A percentile compares a stretch with the other conserved stretches of the same genome.
phyloP scores from a whole-genome alignment of 192 early-diverging fungal species.

The Radiomyces spectabilis region DNA sequence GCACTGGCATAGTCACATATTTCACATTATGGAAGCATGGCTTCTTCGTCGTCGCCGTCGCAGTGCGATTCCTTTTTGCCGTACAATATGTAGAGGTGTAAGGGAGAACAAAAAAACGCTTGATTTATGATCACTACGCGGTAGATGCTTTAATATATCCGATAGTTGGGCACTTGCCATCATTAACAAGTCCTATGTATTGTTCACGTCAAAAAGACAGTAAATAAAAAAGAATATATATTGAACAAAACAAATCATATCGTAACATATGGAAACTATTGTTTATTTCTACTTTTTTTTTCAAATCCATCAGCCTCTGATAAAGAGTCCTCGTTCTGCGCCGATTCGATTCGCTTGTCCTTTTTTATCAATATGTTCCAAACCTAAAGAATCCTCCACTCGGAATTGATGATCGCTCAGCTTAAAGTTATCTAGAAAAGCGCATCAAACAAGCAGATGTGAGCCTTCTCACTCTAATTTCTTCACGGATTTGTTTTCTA shows the following conservation, averaged over 20 bases:
- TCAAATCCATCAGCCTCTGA: too few species aligned
- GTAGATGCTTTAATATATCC: too few species aligned
- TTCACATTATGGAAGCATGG: too few species aligned
- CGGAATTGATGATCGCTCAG: constrained; percentile 17
- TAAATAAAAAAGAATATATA: constrained; percentile 2
- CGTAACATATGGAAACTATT: constrained; percentile 4
- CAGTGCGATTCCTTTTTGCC: too few species aligned
- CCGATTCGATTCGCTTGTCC: constrained; percentile 4
- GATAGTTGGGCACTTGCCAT: too few species aligned
- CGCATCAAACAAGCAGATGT: too few species aligned
- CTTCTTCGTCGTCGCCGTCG: too few species aligned
- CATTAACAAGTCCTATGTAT: background rate
- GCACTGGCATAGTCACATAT: too few species aligned
- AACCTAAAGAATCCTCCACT: constrained; percentile 30
- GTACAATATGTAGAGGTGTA: too few species aligned
- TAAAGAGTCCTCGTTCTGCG: constrained; percentile 13
- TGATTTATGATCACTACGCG: too few species aligned
- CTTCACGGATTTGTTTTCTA: background rate
- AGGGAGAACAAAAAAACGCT: too few species aligned
- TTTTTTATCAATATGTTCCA: constrained; percentile 40
- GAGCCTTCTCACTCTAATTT: background rate
- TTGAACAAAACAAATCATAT: background rate
- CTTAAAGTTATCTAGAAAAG: constrained; percentile 16
- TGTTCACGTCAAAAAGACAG: background rate
- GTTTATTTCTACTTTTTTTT: too few species aligned